These are phyloP conservation scores for Ilex asprella DNA, from an alignment of 257 asterid genomes.

Conservation along the genomic window DNA sequence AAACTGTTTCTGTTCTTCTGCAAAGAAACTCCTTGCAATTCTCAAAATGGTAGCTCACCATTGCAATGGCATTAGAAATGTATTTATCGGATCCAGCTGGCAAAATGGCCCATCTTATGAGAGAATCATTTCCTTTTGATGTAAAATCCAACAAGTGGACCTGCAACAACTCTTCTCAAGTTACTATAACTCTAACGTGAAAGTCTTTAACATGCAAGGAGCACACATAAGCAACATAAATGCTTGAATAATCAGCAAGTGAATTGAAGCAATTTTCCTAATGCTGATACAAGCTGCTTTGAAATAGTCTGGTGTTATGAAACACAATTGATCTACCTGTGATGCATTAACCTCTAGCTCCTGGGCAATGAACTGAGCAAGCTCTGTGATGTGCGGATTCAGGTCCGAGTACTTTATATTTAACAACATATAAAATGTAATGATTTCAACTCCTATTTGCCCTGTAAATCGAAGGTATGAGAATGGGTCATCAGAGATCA, in stretches of 20 bases:
- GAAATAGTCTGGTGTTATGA: conserved; percentile 1
- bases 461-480: conserved; percentile 45
- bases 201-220: conserved; percentile 13
- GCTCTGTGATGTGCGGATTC: conserved; percentile 76
- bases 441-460: conserved; percentile 38
- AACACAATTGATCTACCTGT: conserved; percentile 52
- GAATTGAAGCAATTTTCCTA: conserved; percentile 3
- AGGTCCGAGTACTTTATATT: conserved; percentile 51
- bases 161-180: conserved; percentile 40
- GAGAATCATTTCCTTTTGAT: conserved; percentile 53
- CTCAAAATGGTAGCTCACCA: conserved; percentile 32
- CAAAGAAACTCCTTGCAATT: background rate
- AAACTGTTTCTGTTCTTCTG: conserved; percentile 7
- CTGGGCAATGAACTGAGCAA: conserved; percentile 47
- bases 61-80: conserved; percentile 58
- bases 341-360: conserved; percentile 52
- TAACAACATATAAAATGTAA: conserved; percentile 62
- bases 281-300: background rate
- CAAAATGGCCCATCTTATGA: conserved; percentile 62
- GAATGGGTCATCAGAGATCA: conserved; percentile 11
- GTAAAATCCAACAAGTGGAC: conserved; percentile 56
- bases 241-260: background rate
- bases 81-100: conserved; percentile 57
- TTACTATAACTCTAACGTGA: conserved; percentile 16
- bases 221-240: conserved; percentile 9